Evolutionary conservation across 352 stramenopile species (phyloP).

Genomic region (Globisporangium abappressorium): DNA sequence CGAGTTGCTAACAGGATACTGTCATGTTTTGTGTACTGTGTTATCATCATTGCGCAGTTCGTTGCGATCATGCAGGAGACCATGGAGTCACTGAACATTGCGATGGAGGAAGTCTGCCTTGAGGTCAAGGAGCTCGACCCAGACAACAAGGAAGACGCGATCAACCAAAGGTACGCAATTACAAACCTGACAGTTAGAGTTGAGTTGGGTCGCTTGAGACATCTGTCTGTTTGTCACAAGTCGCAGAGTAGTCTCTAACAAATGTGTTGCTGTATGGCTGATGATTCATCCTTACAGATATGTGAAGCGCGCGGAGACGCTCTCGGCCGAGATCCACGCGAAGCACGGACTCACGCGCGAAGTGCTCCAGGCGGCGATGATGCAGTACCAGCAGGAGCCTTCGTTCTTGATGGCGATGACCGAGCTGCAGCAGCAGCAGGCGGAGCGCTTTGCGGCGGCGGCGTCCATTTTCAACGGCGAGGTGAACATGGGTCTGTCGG

Average conservation of each 20-base stretch:
- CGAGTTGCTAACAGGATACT: slow-evolving; percentile 1
- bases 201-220: background rate
- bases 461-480: slow-evolving; percentile 86
- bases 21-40: slow-evolving; percentile 11
- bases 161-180: slow-evolving; percentile 69
- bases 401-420: slow-evolving; percentile 87
- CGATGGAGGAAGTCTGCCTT: slow-evolving; percentile 86
- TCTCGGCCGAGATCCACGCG: slow-evolving; percentile 84
- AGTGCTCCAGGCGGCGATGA: slow-evolving; percentile 87
- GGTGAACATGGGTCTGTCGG: slow-evolving; percentile 86
- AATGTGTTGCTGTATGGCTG: background rate
- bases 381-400: slow-evolving; percentile 89
- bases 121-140: slow-evolving; percentile 87
- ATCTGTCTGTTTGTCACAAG: background rate
- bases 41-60: slow-evolving; percentile 34
- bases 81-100: slow-evolving; percentile 88
- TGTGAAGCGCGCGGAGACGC: slow-evolving; percentile 82
- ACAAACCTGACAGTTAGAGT: background rate
- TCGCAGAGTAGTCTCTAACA: background rate
- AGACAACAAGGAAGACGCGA: slow-evolving; percentile 88
- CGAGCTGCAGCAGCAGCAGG: slow-evolving; percentile 84
- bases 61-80: slow-evolving; percentile 89
- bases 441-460: slow-evolving; percentile 77
- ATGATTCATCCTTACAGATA: slow-evolving; percentile 35
- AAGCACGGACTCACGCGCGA: slow-evolving; percentile 86